Evolutionary conservation across 768 basidiomycete genomes (phyloP).

Genomic region (Polyporus arcularius): DNA sequence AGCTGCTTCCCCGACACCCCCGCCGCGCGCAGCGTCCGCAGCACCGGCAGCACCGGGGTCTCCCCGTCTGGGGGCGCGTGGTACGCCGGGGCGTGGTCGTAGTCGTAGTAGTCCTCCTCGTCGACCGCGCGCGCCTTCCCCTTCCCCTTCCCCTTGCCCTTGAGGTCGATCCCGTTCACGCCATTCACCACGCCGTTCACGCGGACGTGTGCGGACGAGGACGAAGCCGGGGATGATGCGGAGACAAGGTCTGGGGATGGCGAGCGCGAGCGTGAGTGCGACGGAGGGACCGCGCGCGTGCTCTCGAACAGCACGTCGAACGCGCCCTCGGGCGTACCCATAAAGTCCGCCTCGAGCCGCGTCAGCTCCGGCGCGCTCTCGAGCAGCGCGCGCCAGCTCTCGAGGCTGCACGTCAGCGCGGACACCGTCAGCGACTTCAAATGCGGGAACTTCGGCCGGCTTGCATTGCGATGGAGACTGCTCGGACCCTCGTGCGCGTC

Average conservation of each 20-base stretch:
- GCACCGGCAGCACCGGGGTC: conserved; percentile 20
- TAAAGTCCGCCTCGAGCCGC: conserved; percentile 46
- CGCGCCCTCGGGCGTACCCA: conserved; percentile 29
- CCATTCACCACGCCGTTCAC: not conserved
- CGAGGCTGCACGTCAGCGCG: conserved; percentile 24
- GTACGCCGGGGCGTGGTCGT: not conserved
- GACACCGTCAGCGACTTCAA: conserved; percentile 29
- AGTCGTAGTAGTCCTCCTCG: not conserved
- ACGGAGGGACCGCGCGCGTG: not conserved
- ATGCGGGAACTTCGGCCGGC: conserved; percentile 22
- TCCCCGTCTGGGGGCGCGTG: not conserved
- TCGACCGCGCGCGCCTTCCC: conserved; percentile 3
- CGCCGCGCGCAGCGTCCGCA: conserved; percentile 19
- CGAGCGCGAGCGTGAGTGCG: too few relatives aligned
- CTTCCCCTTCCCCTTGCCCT: conserved; percentile 3
- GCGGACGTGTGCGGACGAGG: not conserved
- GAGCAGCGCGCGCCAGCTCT: conserved; percentile 28
- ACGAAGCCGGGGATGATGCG: not conserved
- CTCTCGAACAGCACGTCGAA: conserved; percentile 19
- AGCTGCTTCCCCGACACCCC: conserved; percentile 18
- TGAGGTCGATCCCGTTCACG: not conserved
- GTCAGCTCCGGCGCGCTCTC: conserved; percentile 36
- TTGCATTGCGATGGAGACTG: not conserved
- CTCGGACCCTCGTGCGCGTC: not conserved
- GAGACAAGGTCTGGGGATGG: too few relatives aligned